phyloP scores from a whole-genome alignment of 371 early-diverging fungal genomes.

The Choanephora cucurbitarum region DNA sequence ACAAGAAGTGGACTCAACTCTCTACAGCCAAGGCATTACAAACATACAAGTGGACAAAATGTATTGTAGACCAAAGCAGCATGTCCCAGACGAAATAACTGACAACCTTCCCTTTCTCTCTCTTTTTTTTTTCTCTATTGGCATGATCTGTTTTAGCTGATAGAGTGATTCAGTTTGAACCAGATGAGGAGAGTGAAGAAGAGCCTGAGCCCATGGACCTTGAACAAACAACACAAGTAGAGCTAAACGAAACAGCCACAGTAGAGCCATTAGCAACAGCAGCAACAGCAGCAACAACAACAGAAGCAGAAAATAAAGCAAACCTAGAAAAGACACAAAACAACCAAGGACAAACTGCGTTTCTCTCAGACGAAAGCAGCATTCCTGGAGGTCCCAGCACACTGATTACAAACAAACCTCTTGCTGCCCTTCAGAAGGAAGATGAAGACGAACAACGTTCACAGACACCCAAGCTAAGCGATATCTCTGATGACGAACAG shows the following conservation, averaged over 20 bases:
- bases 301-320: not conserved
- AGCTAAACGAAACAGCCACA: too few species aligned
- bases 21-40: slow-evolving; percentile 51
- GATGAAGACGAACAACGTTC: slow-evolving; percentile 35
- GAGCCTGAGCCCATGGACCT: slow-evolving; percentile 22
- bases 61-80: slow-evolving; percentile 27
- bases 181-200: slow-evolving; percentile 38
- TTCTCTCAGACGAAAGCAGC: not conserved
- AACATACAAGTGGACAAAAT: slow-evolving; percentile 62
- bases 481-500: slow-evolving; percentile 44
- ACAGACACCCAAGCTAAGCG: slow-evolving; percentile 48
- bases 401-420: slow-evolving; percentile 16
- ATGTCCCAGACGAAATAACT: too few species aligned
- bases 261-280: too few species aligned
- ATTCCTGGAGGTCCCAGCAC: slow-evolving; percentile 25
- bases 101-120: not conserved
- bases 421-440: slow-evolving; percentile 15
- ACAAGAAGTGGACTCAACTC: slow-evolving; percentile 60
- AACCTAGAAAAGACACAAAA: not conserved
- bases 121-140: too few species aligned
- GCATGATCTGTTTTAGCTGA: slow-evolving; percentile 46
- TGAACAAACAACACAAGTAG: slow-evolving; percentile 3
- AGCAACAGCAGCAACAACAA: not conserved
- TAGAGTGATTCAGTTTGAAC: slow-evolving; percentile 48
- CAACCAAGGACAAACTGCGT: too few species aligned